phyloP scores from a whole-genome alignment of 345 rosid species.

The Melaleuca quinquenervia region DNA sequence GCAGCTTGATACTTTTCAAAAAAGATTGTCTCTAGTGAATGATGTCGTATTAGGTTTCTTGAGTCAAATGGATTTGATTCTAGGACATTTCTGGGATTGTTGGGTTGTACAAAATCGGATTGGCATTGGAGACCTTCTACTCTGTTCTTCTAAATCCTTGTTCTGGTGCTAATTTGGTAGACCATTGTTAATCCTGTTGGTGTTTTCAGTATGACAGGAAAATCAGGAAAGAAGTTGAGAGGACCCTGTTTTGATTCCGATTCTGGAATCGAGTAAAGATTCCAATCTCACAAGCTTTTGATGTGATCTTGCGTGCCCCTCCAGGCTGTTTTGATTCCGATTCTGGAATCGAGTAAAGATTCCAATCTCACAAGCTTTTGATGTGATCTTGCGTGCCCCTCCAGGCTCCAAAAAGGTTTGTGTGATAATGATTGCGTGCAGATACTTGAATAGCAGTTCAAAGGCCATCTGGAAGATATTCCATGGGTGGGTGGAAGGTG shows the following conservation, averaged over 20 bases:
- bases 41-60: no score
- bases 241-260: not conserved
- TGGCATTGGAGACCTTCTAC: not conserved
- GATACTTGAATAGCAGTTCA: not conserved
- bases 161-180: not conserved
- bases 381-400: not conserved
- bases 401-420: not conserved
- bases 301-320: not conserved
- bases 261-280: not conserved
- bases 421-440: not conserved
- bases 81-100: not conserved
- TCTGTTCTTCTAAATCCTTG: not conserved
- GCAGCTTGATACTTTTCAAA: constrained; percentile 44
- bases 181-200: not conserved
- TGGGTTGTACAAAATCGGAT: not conserved
- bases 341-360: not conserved
- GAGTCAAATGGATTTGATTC: not conserved
- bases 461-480: not conserved
- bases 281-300: not conserved
- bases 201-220: not conserved
- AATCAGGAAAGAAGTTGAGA: not conserved
- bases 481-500: not conserved
- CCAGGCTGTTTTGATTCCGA: not conserved
- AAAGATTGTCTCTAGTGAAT: no score
- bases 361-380: not conserved